These are phyloP conservation scores for Didymosphaeria variabile DNA, from an alignment of 2,329 filamentous ascomycete genomes.

Conservation along the genomic window DNA sequence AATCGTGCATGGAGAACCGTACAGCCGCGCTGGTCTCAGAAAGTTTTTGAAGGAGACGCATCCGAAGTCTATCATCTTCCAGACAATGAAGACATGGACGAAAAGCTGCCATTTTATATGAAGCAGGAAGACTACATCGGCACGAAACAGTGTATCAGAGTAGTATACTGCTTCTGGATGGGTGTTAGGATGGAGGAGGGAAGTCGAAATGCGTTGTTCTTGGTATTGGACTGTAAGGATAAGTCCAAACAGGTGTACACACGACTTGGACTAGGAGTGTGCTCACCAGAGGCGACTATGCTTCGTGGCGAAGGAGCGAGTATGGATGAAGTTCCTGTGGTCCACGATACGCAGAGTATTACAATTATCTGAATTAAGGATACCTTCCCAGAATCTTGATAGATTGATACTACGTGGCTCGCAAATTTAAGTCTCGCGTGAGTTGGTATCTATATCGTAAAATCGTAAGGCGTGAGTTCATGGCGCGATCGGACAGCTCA, in stretches of 20 bases:
- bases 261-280: background rate
- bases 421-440: background rate
- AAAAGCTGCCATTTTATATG: background rate
- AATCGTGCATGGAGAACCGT: background rate
- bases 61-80: background rate
- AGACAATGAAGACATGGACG: background rate
- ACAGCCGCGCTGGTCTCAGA: background rate
- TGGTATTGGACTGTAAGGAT: background rate
- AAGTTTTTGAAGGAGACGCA: background rate
- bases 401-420: background rate
- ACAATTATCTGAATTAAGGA: background rate
- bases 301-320: background rate
- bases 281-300: background rate
- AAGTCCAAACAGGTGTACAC: background rate
- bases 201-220: background rate
- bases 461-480: constrained; percentile 4
- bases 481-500: constrained; percentile 18
- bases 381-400: background rate
- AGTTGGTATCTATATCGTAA: constrained; percentile 16
- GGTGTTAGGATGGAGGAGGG: background rate
- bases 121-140: background rate
- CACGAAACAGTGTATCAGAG: background rate
- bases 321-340: background rate
- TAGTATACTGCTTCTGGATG: background rate
- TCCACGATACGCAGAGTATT: background rate